Percentiles rank a stretch among this genome's conserved stretches.
These are phyloP conservation scores for Leishmania aethiopica DNA, from an alignment of 208 protist species.

Conservation along the genomic window DNA sequence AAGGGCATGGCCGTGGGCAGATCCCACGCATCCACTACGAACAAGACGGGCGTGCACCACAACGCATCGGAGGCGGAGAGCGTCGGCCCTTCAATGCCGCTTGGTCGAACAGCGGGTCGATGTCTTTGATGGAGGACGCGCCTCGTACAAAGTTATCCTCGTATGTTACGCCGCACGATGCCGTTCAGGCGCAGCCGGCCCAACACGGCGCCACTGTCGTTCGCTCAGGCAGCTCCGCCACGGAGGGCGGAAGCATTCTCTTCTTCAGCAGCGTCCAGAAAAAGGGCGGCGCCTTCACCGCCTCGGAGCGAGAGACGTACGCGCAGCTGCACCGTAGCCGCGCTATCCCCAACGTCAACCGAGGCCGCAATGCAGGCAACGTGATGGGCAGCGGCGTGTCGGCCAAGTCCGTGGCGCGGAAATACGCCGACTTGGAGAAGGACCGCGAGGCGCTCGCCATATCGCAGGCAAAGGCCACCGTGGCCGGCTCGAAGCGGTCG, in stretches of 20 bases:
- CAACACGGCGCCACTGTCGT: conserved; percentile 79
- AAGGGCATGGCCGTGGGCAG: not conserved
- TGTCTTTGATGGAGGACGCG: conserved; percentile 16
- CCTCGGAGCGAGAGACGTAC: conserved; percentile 67
- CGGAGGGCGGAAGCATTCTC: conserved; percentile 55
- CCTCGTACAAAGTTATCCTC: conserved; percentile 36
- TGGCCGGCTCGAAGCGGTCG: conserved; percentile 24
- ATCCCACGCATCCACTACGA: not conserved
- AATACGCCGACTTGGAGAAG: conserved; percentile 39
- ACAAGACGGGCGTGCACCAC: not conserved
- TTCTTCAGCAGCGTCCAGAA: conserved; percentile 88
- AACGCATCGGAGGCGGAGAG: not conserved
- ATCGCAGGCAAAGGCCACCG: conserved; percentile 24
- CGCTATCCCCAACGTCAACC: conserved; percentile 43
- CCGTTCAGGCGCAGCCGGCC: conserved; percentile 56
- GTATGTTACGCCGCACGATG: conserved; percentile 63
- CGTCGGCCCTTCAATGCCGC: not conserved
- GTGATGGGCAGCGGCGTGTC: conserved; percentile 27
- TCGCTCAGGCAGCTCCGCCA: conserved; percentile 49
- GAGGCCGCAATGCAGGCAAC: conserved; percentile 28
- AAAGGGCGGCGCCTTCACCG: conserved; percentile 78
- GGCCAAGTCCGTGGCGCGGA: conserved; percentile 19
- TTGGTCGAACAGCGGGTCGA: not conserved
- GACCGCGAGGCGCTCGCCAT: conserved; percentile 33
- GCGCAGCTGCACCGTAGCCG: conserved; percentile 63